These are phyloP conservation scores for Carex kokanica DNA, from an alignment of 176 grass and related monocot genomes.

Conservation along the genomic window DNA sequence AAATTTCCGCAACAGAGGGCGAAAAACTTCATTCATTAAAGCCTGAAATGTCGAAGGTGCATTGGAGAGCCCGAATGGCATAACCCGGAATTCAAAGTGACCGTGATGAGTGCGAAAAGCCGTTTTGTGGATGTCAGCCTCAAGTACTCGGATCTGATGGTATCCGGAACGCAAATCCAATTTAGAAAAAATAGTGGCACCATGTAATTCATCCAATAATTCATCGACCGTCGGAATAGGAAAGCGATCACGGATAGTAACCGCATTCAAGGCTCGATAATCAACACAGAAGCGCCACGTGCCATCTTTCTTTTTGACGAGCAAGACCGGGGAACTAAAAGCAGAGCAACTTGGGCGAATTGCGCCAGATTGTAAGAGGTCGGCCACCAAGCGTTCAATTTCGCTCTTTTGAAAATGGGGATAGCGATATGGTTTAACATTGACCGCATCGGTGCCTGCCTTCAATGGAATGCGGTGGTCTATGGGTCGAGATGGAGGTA, in stretches of 20 bases:
- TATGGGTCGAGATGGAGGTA: too few species aligned
- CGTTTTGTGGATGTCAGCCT: not conserved
- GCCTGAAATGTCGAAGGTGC: not conserved
- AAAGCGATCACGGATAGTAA: too few species aligned
- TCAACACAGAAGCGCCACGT: not conserved
- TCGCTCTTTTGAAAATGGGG: not conserved
- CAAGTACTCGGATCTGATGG: not conserved
- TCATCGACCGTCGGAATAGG: too few species aligned
- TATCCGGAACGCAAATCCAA: not conserved
- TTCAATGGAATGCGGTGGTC: not conserved
- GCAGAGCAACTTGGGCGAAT: not conserved
- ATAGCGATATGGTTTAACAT: not conserved
- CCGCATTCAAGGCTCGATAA: too few species aligned
- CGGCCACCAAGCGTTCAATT: not conserved
- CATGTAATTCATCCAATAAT: not conserved
- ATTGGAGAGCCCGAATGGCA: not conserved
- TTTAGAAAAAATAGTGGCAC: not conserved
- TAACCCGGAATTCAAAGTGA: slow-evolving; percentile 5
- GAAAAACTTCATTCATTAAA: not conserved
- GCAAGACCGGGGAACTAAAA: not conserved
- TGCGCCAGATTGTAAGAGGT: not conserved
- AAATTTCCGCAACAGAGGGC: not conserved
- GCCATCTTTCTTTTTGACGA: not conserved
- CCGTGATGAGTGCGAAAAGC: not conserved
- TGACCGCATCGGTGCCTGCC: not conserved